Conservation (phyloP, 192 early-diverging fungal genomes). For the Dispira simplex region DNA sequence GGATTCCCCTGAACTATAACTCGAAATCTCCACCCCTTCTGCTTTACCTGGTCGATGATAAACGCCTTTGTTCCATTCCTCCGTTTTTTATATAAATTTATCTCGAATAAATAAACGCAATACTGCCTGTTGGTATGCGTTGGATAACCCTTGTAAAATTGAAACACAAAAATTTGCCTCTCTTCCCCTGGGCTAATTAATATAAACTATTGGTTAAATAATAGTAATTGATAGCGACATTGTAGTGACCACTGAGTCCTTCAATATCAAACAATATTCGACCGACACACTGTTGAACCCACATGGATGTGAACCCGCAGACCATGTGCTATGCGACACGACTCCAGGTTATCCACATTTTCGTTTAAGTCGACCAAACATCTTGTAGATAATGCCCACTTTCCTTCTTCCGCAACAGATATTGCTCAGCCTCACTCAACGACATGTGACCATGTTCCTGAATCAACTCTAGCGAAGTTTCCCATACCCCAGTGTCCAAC, state of each 20-base stretch:
- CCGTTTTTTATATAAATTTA: no score
- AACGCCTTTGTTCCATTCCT: no score
- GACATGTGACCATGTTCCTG: not conserved
- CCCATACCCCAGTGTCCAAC: slow-evolving; percentile 4
- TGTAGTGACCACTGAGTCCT: not conserved
- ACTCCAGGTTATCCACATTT: not conserved
- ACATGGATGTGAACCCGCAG: not conserved
- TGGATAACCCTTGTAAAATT: no score
- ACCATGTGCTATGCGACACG: not conserved
- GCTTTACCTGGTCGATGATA: no score
- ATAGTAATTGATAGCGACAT: not conserved
- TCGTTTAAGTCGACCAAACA: not conserved
- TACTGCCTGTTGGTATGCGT: no score
- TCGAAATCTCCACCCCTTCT: not conserved
- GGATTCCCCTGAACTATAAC: no score
- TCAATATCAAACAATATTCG: not conserved
- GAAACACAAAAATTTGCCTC: no score
- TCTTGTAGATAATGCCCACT: slow-evolving; percentile 1
- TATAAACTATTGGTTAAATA: not conserved
- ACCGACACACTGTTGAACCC: not conserved
- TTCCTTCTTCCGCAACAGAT: not conserved
- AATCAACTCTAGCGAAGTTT: not conserved
- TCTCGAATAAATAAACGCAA: no score
- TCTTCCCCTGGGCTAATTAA: not conserved
- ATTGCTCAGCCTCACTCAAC: not conserved